A percentile compares a stretch with the other conserved stretches of the same genome.
phyloP scores from a whole-genome alignment of 1,284 basidiomycete genomes.

The Trichosporon ovoides region DNA sequence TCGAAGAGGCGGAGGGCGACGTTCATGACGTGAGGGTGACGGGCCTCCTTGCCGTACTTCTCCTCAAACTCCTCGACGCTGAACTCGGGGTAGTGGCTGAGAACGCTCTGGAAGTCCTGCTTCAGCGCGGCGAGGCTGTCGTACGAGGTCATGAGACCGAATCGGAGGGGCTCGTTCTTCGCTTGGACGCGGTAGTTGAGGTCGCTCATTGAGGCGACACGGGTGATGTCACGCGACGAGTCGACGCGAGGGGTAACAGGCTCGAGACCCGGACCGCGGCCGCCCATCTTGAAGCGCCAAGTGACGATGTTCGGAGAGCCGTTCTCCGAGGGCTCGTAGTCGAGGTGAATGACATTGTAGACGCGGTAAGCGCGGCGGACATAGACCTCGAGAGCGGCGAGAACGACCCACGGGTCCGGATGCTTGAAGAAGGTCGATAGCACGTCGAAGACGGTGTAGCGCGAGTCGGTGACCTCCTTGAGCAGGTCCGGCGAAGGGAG shows the following conservation, averaged over 20 bases:
- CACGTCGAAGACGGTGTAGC: constrained; percentile 96
- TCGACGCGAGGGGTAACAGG: constrained; percentile 74
- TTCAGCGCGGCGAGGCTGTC: constrained; percentile 65
- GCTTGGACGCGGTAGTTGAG: constrained; percentile 79
- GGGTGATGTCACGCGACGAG: constrained; percentile 49
- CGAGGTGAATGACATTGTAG: constrained; percentile 84
- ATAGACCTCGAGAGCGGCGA: constrained; percentile 94
- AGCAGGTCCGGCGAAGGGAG: constrained; percentile 79
- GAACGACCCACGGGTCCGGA: constrained; percentile 72
- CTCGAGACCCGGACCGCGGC: constrained; percentile 60
- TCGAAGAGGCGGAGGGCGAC: constrained; percentile 81
- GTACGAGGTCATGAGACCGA: constrained; percentile 85
- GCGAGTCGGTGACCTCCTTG: constrained; percentile 89
- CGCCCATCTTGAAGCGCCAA: constrained; percentile 89
- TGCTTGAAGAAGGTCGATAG: constrained; percentile 92
- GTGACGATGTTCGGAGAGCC: constrained; percentile 73
- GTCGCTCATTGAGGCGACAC: constrained; percentile 87
- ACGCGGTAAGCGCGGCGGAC: constrained; percentile 87
- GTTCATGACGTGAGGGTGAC: constrained; percentile 88
- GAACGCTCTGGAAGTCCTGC: constrained; percentile 64
- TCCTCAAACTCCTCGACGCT: constrained; percentile 65
- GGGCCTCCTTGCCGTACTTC: constrained; percentile 65
- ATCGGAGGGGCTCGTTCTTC: constrained; percentile 78
- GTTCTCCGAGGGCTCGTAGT: constrained; percentile 88
- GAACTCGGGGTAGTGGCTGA: constrained; percentile 60